Evolutionary conservation across 768 basidiomycete genomes (phyloP).

Genomic region (Russula virescens): DNA sequence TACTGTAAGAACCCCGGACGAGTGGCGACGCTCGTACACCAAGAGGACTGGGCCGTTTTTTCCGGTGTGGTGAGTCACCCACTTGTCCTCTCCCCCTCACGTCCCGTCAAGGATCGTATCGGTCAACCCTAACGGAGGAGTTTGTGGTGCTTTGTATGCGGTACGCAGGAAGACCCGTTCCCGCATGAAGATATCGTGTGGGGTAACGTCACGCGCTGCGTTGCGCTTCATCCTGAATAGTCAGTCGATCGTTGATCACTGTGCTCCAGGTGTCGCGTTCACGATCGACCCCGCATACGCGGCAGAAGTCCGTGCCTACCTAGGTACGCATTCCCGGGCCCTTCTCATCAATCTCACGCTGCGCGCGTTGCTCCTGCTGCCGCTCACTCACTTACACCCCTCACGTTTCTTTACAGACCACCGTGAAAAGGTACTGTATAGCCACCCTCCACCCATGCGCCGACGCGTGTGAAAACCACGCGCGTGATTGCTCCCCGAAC

Average conservation of each 20-base stretch:
- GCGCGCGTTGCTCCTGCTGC: neutral
- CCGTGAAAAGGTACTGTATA: constrained; percentile 63
- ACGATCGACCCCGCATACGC: constrained; percentile 76
- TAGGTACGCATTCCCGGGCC: constrained; percentile 45
- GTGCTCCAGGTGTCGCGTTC: constrained; percentile 66
- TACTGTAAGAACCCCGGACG: constrained; percentile 82
- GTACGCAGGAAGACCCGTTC: constrained; percentile 50
- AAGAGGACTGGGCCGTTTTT: constrained; percentile 80
- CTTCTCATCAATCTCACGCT: no score
- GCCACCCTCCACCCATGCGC: no score
- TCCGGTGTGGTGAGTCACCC: constrained; percentile 61
- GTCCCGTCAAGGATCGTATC: no score
- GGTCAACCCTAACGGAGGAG: no score
- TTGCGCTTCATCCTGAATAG: neutral
- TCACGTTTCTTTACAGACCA: constrained; percentile 42
- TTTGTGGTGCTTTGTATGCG: no score
- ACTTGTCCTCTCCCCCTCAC: neutral
- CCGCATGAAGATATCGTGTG: constrained; percentile 77
- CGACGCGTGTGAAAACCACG: no score
- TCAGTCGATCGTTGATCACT: neutral
- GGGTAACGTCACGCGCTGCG: constrained; percentile 43
- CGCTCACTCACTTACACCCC: neutral
- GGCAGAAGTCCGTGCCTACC: constrained; percentile 72
- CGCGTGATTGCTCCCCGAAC: neutral
- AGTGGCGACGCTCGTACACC: constrained; percentile 85